Conservation (phyloP, 768 basidiomycete genomes). For the Leccinum aurantiacum region DNA sequence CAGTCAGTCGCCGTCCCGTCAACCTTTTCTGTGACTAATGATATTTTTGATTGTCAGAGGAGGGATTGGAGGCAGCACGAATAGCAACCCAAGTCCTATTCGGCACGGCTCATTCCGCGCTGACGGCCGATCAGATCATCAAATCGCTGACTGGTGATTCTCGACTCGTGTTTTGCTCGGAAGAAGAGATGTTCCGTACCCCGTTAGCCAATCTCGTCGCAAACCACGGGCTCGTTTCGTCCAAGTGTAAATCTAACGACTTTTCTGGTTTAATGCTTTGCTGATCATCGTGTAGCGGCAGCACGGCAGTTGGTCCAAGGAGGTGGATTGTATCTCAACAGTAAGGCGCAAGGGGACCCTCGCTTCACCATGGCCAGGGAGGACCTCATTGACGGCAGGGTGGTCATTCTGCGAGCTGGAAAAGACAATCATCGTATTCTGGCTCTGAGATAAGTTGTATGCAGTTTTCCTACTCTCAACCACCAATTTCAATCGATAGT, state of each 20-base stretch:
- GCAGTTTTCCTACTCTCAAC: neutral
- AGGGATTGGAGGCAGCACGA: slow-evolving; percentile 42
- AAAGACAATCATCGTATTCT: slow-evolving; percentile 70
- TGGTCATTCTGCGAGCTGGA: slow-evolving; percentile 71
- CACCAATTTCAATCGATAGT: neutral
- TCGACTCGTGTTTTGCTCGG: slow-evolving; percentile 53
- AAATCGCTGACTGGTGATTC: slow-evolving; percentile 64
- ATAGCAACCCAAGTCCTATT: slow-evolving; percentile 48
- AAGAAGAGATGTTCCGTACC: slow-evolving; percentile 50
- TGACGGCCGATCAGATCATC: slow-evolving; percentile 57
- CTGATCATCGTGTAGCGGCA: slow-evolving; percentile 48
- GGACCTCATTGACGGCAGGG: slow-evolving; percentile 57
- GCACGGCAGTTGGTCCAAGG: slow-evolving; percentile 60
- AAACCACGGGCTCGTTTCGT: slow-evolving; percentile 55
- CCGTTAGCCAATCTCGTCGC: slow-evolving; percentile 64
- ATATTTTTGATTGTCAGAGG: slow-evolving; percentile 27
- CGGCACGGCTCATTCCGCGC: slow-evolving; percentile 35
- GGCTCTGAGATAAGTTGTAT: slow-evolving; percentile 30
- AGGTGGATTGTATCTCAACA: slow-evolving; percentile 76
- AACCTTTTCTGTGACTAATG: slow-evolving; percentile 2
- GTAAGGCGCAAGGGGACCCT: slow-evolving; percentile 50
- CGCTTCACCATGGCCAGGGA: slow-evolving; percentile 40
- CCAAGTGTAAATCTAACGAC: slow-evolving; percentile 52
- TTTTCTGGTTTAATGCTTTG: neutral
- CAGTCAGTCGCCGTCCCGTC: slow-evolving; percentile 34